A percentile compares a stretch with the other conserved stretches of the same genome.
Conservation (phyloP, 345 rosid species). For the Linum trigynum region DNA sequence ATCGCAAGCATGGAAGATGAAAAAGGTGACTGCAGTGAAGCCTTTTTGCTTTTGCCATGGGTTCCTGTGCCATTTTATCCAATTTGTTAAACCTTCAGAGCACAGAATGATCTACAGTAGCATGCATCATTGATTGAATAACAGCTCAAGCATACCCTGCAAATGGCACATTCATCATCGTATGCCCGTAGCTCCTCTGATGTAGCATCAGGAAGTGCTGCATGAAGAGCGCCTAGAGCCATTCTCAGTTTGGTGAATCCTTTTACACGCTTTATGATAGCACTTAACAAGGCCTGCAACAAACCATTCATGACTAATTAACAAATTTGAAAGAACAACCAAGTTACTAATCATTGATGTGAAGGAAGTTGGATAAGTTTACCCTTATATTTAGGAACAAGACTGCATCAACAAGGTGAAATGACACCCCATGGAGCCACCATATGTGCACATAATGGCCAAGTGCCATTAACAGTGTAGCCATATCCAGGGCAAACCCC, state of each 20-base stretch:
- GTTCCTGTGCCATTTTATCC: constrained; percentile 55
- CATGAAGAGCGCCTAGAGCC: constrained; percentile 87
- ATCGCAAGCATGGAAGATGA: constrained; percentile 96
- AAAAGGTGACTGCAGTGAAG: constrained; percentile 87
- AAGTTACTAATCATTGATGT: constrained; percentile 5
- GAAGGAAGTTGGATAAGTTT: constrained; percentile 20
- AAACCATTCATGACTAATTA: constrained; percentile 11
- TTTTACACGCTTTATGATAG: constrained; percentile 78
- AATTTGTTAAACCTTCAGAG: constrained; percentile 18
- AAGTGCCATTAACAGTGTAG: constrained; percentile 79
- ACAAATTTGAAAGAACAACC: constrained; percentile 9
- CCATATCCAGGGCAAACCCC: constrained; percentile 90
- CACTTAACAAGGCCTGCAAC: constrained; percentile 83
- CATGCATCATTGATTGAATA: neutral
- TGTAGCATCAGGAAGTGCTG: constrained; percentile 98
- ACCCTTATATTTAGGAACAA: constrained; percentile 89
- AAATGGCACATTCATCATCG: constrained; percentile 98
- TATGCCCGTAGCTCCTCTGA: constrained; percentile 72
- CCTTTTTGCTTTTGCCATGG: constrained; percentile 97
- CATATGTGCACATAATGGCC: constrained; percentile 87
- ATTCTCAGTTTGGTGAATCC: constrained; percentile 78
- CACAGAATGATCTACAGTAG: constrained; percentile 4
- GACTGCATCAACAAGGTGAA: constrained; percentile 87
- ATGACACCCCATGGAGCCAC: constrained; percentile 96
- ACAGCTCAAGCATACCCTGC: constrained; percentile 55